Percentiles rank a stretch among this genome's conserved stretches.
phyloP scores from a whole-genome alignment of 495 filamentous ascomycete genomes.

The Immersiella caudata region DNA sequence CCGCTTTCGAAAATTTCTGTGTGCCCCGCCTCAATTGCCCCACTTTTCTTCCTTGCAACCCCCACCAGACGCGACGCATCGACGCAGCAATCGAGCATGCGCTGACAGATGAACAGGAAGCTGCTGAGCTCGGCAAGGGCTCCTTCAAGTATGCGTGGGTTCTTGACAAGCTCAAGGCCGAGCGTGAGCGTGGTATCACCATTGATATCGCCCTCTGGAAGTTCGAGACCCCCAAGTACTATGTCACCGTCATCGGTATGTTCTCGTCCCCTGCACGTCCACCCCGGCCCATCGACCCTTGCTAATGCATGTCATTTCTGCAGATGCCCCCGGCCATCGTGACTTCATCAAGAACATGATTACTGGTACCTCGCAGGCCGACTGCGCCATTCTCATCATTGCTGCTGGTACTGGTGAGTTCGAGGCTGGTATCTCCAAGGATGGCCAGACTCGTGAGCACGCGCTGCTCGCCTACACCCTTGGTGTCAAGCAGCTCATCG shows the following conservation, averaged over 20 bases:
- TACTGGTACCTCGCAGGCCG: conserved; percentile 99
- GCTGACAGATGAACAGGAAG: conserved; percentile 67
- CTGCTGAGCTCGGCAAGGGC: conserved; percentile 98
- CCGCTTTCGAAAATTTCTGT: background rate
- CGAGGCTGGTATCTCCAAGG: conserved; percentile 99
- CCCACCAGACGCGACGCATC: conserved; percentile 11
- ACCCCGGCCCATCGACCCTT: background rate
- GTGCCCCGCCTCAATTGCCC: conserved; percentile 18
- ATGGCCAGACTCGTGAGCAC: conserved; percentile 99
- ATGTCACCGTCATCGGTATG: conserved; percentile 97
- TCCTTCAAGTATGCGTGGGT: conserved; percentile 99
- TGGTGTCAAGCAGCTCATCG: conserved; percentile 99
- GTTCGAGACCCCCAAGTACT: conserved; percentile 99
- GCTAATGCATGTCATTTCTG: conserved; percentile 22
- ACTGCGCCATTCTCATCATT: conserved; percentile 99
- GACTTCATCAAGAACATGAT: conserved; percentile 99
- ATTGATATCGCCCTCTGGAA: conserved; percentile 99
- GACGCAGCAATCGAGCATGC: conserved; percentile 4
- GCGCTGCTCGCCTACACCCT: conserved; percentile 99
- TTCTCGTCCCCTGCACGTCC: conserved; percentile 21
- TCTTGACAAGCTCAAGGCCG: conserved; percentile 99
- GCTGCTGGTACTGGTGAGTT: conserved; percentile 99
- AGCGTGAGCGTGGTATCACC: conserved; percentile 99
- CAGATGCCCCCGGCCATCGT: conserved; percentile 98
- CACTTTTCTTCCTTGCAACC: conserved; percentile 21